These are phyloP conservation scores for Ophiostoma novo-ulmi DNA, from an alignment of 2,329 filamentous ascomycete genomes.

Conservation along the genomic window DNA sequence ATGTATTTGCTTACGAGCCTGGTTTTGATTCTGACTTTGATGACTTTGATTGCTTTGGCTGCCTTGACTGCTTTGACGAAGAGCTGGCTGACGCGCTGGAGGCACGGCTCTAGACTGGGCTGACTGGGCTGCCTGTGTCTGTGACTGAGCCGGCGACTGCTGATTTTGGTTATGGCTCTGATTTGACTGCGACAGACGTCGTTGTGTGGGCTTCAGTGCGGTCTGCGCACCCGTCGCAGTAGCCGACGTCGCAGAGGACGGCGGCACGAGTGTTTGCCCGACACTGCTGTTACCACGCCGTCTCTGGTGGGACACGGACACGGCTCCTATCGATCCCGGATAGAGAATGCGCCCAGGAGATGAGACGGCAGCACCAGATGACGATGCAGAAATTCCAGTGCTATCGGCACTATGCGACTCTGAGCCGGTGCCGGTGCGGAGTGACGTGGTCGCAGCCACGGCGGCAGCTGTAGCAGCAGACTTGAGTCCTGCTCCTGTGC, in stretches of 20 bases:
- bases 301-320: slow-evolving; percentile 11
- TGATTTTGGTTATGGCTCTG: neutral
- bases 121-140: neutral
- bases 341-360: neutral
- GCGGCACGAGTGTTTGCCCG: neutral
- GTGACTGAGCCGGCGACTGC: neutral
- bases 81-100: neutral
- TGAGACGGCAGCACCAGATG: too few relatives aligned
- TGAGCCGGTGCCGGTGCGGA: neutral
- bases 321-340: neutral
- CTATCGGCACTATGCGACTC: neutral
- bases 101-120: neutral
- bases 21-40: slow-evolving; percentile 10
- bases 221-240: neutral
- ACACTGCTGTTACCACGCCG: slow-evolving; percentile 1
- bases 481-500: neutral
- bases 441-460: neutral
- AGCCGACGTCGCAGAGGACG: neutral
- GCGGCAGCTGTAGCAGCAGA: slow-evolving; percentile 8
- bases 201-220: neutral
- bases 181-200: slow-evolving; percentile 2
- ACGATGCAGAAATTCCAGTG: neutral
- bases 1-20: neutral
- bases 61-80: neutral
- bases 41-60: neutral